Percentiles rank a stretch among this genome's conserved stretches.
Evolutionary conservation across 495 filamentous ascomycete species (phyloP).

Genomic region (Darksidea phi): DNA sequence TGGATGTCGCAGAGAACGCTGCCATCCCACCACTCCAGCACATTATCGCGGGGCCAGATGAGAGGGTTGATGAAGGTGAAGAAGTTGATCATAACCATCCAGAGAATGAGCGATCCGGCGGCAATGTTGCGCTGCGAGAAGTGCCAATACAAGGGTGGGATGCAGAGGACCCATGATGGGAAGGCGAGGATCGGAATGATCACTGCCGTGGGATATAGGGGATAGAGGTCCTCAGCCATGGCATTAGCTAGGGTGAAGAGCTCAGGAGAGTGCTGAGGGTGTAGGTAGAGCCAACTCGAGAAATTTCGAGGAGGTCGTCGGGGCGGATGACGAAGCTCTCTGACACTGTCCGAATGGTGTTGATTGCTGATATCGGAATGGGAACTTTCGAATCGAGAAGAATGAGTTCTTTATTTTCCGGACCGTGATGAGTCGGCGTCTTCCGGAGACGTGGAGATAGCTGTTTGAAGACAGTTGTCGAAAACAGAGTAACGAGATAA

Average conservation of each 20-base stretch:
- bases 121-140: slow-evolving; percentile 60
- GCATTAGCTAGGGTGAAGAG: slow-evolving; percentile 5
- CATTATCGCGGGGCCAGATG: slow-evolving; percentile 76
- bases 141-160: slow-evolving; percentile 57
- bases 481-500: too few relatives aligned
- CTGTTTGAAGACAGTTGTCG: too few relatives aligned
- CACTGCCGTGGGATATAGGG: neutral
- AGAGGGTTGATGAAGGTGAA: slow-evolving; percentile 73
- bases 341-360: neutral
- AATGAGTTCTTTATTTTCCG: neutral
- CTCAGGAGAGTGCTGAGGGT: too few relatives aligned
- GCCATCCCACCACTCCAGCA: slow-evolving; percentile 68
- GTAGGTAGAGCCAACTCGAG: slow-evolving; percentile 42
- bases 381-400: neutral
- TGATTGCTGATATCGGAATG: neutral
- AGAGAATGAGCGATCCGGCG: slow-evolving; percentile 61
- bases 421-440: too few relatives aligned
- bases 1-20: slow-evolving; percentile 79
- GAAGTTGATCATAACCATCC: slow-evolving; percentile 63
- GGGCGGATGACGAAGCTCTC: neutral
- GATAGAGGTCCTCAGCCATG: slow-evolving; percentile 10
- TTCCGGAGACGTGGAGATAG: too few relatives aligned
- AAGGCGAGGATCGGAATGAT: neutral
- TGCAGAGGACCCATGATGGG: neutral
- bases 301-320: too few relatives aligned